phyloP scores from a whole-genome alignment of 2,329 filamentous ascomycete genomes.

The Chaetomiaceae sp. region DNA sequence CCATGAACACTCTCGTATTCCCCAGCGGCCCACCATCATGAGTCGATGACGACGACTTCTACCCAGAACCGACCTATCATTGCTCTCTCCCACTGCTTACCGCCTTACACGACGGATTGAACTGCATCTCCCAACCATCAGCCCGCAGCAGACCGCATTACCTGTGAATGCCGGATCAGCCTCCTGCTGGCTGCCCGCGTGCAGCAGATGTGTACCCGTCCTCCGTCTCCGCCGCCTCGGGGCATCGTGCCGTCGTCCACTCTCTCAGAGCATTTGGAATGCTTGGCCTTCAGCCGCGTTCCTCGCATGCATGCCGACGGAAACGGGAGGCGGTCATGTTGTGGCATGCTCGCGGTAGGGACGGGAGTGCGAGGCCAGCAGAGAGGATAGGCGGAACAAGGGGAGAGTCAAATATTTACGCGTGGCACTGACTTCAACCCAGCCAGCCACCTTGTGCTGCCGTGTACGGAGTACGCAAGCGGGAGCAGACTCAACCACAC shows the following conservation, averaged over 20 bases:
- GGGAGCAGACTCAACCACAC: no score
- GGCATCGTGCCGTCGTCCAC: not conserved
- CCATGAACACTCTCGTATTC: not conserved
- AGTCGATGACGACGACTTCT: slow-evolving; percentile 5
- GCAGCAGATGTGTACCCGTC: not conserved
- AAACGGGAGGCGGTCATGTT: not conserved
- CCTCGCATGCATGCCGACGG: not conserved
- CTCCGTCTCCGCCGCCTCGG: no score
- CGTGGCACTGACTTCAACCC: no score
- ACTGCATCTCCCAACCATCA: not conserved
- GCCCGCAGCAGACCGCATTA: not conserved
- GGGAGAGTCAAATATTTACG: no score
- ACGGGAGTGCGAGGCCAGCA: no score
- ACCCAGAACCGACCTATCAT: not conserved
- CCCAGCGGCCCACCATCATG: not conserved
- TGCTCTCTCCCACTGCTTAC: no score
- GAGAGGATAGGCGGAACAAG: no score
- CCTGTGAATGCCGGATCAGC: not conserved
- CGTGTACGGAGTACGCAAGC: no score
- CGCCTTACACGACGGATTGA: not conserved
- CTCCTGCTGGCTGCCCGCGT: not conserved
- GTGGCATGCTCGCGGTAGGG: not conserved
- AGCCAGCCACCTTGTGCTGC: no score
- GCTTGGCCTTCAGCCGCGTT: not conserved
- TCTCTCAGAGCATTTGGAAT: no score